Evolutionary conservation across 768 basidiomycete species (phyloP), one percentile per base, ranked within the genome.

Genomic region (Auriscalpium orientale): DNA sequence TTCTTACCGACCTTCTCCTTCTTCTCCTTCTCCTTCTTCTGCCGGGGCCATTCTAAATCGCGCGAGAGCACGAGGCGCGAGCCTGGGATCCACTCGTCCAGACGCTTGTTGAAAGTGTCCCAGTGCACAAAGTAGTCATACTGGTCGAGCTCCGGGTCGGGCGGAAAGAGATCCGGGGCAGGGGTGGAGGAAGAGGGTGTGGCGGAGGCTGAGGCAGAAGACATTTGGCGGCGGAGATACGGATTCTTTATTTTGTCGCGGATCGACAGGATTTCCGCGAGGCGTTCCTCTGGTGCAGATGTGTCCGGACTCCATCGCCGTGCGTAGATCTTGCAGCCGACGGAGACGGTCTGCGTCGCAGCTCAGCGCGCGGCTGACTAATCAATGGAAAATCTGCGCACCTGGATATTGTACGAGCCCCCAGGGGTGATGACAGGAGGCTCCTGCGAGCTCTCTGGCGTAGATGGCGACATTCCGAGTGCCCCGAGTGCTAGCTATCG

Each of bases 91-190:
- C 97, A 99, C 54, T 97, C 97, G 68, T 99, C 97, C 43, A 98
- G 77, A 59, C 97, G 94, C 70, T 99, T 99, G 77, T 99, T 99
- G 80, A 98, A 98, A 61, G 91, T 84, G 64, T 98, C 93, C 87
- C 95, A 99, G 67, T 99, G 97, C 18, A 98, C 92, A 66, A 98
- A 99, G 76, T 85, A 98, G 70, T 98, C 95, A 70, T 83, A 81
- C 64, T 88, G 85, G 68, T 93, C 91, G 43, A 62, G 59, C 65
- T 87, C 86, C 9, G 82, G 79, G 56, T 79, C 79, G 40, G 74
- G 62, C 20, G 66, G 62, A 33, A 63, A 62, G 44, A 79, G 76
- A 50, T 79, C 76, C 59, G 76, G 75, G 43, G 72, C 72, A 36
- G 61, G 60, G n/a, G 60, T 43, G 33, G 57, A n/a, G n/a, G 22